Base-by-base conservation (phyloP, 768 basidiomycete genomes). In the Lactifluus rugatus region DNA sequence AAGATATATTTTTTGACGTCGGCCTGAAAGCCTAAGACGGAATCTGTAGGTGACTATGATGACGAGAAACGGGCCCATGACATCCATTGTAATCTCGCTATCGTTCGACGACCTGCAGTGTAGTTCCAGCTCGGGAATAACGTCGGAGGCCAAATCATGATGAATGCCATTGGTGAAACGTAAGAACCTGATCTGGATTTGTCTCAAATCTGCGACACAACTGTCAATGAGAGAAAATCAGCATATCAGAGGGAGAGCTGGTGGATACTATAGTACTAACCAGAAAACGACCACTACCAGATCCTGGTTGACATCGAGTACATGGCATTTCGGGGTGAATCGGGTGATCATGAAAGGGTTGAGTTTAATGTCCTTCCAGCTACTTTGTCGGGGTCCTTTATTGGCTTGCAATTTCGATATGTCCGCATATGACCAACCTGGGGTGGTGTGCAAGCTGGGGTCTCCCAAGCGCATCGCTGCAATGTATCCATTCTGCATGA, bases 381-480 rank as follows among this genome's bases (percentile, higher is more conserved):
- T 47, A 14, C 32, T 17, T 7, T 37, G 37, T 31, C 42, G 51
- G 37, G 28, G 46, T n/a, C 45, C 46, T 28, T 42, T 31, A 41
- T 23, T 14, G 28, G n/a, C n/a, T n/a, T n/a, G n/a, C n/a, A n/a
- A n/a, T n/a, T n/a, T n/a, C n/a, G n/a, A n/a, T n/a, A n/a, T 53
- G 31, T 58, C 52, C 16, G 57, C 57, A 23, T 58, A 58, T 17
- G 57, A 53, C 57, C 57, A 58, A 25, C 57, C 57, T 4, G 57
- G 52, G 28, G 57, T 16, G 39, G 45, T 53, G 52, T 53, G 57
- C 57, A 51, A 58, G 9, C 46, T 50, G 4, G 57, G 53, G 39
- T 58, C 57, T 2, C 47, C 52, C 7, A 58, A 26, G 36, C 57
- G 57, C 57, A 58, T 58, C n/a, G 57, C 52, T 3, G 52, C 57